Conservation (phyloP, 192 early-diverging fungal species). For the Coemansia biformis region DNA sequence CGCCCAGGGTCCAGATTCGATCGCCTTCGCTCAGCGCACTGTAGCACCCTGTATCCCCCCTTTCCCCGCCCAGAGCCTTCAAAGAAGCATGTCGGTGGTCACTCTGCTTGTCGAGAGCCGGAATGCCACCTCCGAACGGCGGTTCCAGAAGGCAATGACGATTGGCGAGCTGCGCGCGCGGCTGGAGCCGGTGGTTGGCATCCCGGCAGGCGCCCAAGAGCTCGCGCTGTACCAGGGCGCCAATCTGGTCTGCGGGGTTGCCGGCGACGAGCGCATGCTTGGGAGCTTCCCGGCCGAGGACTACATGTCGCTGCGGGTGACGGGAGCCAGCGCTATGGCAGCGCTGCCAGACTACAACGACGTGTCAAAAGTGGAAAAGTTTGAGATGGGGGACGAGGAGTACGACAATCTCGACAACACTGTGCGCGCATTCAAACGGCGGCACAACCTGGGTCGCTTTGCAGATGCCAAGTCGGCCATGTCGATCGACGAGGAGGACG, state of each 20-base stretch:
- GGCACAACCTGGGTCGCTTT: conserved; percentile 86
- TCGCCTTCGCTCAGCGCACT: no score
- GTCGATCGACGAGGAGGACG: conserved; percentile 72
- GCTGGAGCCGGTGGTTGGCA: conserved; percentile 89
- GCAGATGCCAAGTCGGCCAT: conserved; percentile 72
- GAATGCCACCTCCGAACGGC: conserved; percentile 75
- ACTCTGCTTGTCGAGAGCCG: conserved; percentile 85
- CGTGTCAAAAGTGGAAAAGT: conserved; percentile 87
- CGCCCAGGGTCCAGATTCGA: no score
- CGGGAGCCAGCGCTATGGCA: conserved; percentile 4
- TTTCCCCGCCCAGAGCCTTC: no score
- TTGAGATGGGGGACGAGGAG: conserved; percentile 82
- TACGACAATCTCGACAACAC: conserved; percentile 79
- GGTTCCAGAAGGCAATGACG: conserved; percentile 59
- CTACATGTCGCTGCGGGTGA: conserved; percentile 72
- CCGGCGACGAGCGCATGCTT: conserved; percentile 63
- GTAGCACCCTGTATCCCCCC: no score
- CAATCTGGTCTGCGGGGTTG: conserved; percentile 48
- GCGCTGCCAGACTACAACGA: conserved; percentile 74
- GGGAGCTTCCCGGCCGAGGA: conserved; percentile 84
- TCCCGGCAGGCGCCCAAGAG: conserved; percentile 62
- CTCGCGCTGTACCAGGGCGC: conserved; percentile 58
- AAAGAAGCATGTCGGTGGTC: conserved; percentile 59
- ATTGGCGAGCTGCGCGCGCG: conserved; percentile 54
- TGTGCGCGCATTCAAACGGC: conserved; percentile 82